Evolutionary conservation across 2,329 filamentous ascomycete species (phyloP).

Genomic region (Pseudogymnoascus sp.): DNA sequence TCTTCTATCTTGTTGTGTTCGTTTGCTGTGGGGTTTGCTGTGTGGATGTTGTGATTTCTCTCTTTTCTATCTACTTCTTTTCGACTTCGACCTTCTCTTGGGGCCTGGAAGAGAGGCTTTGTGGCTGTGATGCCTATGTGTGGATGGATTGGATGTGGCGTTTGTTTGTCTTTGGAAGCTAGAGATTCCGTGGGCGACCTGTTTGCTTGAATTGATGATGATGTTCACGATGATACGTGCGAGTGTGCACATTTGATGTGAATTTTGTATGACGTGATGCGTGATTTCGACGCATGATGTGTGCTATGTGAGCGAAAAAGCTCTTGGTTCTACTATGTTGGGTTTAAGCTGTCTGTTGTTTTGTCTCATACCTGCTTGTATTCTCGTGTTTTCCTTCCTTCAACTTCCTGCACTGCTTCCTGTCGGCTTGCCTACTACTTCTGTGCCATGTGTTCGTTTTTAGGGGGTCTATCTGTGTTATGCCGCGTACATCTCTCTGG

Average conservation of each 20-base stretch:
- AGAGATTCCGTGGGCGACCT: neutral
- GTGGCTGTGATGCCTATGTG: neutral
- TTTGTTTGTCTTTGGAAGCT: neutral
- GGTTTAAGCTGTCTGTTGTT: neutral
- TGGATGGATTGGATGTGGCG: neutral
- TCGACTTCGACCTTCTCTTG: neutral
- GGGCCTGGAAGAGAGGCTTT: neutral
- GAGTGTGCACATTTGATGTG: neutral
- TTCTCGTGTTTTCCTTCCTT: neutral
- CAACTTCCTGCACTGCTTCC: neutral
- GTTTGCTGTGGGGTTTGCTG: neutral
- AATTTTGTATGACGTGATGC: neutral
- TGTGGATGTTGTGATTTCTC: neutral
- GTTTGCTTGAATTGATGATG: neutral
- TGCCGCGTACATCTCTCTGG: neutral
- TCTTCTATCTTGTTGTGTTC: neutral
- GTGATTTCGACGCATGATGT: neutral
- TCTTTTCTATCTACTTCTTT: neutral
- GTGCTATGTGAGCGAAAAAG: too few relatives aligned
- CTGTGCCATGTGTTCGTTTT: neutral
- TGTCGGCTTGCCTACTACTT: neutral
- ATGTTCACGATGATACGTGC: neutral
- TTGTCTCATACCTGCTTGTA: neutral
- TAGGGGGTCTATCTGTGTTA: neutral
- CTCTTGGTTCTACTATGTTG: neutral